phyloP scores from a whole-genome alignment of 495 filamentous ascomycete genomes.

The Xylaria scruposa region DNA sequence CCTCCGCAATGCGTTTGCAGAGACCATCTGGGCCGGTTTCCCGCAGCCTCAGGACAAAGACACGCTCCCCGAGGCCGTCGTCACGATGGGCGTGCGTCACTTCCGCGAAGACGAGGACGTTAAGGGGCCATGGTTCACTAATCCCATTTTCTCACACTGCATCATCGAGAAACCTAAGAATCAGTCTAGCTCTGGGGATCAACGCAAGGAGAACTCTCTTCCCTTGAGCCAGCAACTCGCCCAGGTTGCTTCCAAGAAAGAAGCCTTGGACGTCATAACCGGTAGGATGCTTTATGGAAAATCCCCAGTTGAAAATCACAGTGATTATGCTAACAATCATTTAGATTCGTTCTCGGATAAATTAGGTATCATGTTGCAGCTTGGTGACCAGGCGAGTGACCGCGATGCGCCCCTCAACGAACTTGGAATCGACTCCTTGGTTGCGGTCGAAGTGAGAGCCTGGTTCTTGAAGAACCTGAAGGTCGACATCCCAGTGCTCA shows the following conservation, averaged over 20 bases:
- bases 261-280: conserved; percentile 17
- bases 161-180: conserved; percentile 7
- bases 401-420: background rate
- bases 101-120: conserved; percentile 23
- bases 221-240: conserved; percentile 20
- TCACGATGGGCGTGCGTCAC: conserved; percentile 15
- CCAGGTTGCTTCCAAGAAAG: conserved; percentile 9
- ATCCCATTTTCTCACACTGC: conserved; percentile 22
- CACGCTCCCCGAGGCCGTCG: background rate
- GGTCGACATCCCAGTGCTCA: conserved; percentile 55
- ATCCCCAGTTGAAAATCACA: background rate
- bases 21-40: conserved; percentile 18
- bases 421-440: conserved; percentile 52
- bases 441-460: conserved; percentile 48
- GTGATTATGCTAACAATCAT: conserved; percentile 1
- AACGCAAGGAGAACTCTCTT: background rate
- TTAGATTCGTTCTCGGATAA: conserved; percentile 10
- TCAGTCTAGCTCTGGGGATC: background rate
- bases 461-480: conserved; percentile 51
- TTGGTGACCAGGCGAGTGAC: conserved; percentile 7
- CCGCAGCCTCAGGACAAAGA: background rate
- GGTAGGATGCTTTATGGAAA: conserved; percentile 16
- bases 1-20: conserved; percentile 27
- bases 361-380: conserved; percentile 2
- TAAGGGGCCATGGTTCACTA: background rate